Percentiles rank a stretch among this genome's conserved stretches.
Evolutionary conservation across 352 stramenopile species (phyloP).

Genomic region (Pythium plurisporium): DNA sequence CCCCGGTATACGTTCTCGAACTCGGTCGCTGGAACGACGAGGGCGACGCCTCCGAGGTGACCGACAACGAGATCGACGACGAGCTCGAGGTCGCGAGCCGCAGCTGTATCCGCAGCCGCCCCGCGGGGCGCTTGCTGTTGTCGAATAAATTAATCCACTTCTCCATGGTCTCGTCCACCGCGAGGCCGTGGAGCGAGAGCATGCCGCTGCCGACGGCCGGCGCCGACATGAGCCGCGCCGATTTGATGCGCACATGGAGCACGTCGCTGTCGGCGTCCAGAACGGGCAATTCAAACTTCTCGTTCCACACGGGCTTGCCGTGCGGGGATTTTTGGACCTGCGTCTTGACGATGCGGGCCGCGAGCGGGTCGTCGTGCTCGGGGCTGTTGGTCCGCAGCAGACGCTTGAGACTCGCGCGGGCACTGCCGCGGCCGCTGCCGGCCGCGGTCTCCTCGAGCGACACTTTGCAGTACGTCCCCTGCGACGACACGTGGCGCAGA

Average conservation of each 20-base stretch:
- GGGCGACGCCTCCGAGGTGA: not conserved
- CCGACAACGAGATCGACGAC: not conserved
- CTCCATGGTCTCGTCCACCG: conserved; percentile 43
- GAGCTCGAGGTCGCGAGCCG: conserved; percentile 27
- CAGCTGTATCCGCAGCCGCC: conserved; percentile 61
- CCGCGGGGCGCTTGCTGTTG: conserved; percentile 46
- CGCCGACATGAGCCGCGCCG: conserved; percentile 58
- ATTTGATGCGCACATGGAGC: conserved; percentile 73
- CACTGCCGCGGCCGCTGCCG: conserved; percentile 27
- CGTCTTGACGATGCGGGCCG: conserved; percentile 55
- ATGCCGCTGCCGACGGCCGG: conserved; percentile 47
- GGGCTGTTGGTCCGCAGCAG: conserved; percentile 18
- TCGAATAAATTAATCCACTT: conserved; percentile 52
- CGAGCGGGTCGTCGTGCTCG: not conserved
- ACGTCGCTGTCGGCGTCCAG: conserved; percentile 40
- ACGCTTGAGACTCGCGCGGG: conserved; percentile 34
- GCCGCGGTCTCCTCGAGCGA: conserved; percentile 54
- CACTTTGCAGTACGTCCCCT: conserved; percentile 71
- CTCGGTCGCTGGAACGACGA: too few species aligned
- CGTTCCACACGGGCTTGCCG: conserved; percentile 61
- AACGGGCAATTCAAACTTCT: conserved; percentile 70
- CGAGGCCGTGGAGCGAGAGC: conserved; percentile 41
- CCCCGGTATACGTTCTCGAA: not conserved
- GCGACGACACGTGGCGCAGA: conserved; percentile 57
- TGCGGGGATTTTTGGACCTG: conserved; percentile 52